These are phyloP conservation scores for Exophiala dermatitidis DNA, from an alignment of 2,329 filamentous ascomycete species.

Conservation along the genomic window DNA sequence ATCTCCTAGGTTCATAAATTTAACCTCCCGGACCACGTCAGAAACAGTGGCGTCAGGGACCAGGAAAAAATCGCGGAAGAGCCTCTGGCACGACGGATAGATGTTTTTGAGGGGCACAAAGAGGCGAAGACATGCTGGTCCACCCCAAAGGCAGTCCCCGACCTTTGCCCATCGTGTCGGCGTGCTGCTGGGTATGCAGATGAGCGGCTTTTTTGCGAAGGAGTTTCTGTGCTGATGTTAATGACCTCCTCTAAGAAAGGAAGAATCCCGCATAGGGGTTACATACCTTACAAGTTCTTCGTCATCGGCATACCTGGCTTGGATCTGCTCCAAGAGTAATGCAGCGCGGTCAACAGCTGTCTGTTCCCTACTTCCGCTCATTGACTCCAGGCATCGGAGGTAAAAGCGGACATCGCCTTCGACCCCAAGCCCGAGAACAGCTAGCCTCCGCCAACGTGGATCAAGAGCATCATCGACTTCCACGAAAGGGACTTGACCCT, in stretches of 20 bases:
- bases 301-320: constrained; percentile 2
- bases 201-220: constrained; percentile 2
- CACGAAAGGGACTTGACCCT: constrained; percentile 7
- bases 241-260: neutral
- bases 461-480: constrained; percentile 4
- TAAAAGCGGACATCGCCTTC: constrained; percentile 6
- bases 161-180: constrained; percentile 1
- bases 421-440: constrained; percentile 2
- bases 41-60: neutral
- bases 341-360: neutral
- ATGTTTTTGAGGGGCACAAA: constrained; percentile 8
- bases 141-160: constrained; percentile 5
- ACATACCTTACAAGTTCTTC: constrained; percentile 2
- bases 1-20: neutral
- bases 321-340: constrained; percentile 4
- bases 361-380: neutral
- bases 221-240: neutral
- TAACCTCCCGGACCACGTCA: constrained; percentile 3
- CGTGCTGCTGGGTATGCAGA: constrained; percentile 3
- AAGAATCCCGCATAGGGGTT: neutral
- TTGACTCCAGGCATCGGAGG: constrained; percentile 3
- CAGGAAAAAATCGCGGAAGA: constrained; percentile 7
- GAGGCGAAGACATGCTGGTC: constrained; percentile 5
- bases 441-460: constrained; percentile 2
- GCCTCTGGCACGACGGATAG: constrained; percentile 7